Evolutionary conservation across 768 basidiomycete genomes (phyloP), one percentile per base, ranked within the genome.

Genomic region (Pluteus cervinus): DNA sequence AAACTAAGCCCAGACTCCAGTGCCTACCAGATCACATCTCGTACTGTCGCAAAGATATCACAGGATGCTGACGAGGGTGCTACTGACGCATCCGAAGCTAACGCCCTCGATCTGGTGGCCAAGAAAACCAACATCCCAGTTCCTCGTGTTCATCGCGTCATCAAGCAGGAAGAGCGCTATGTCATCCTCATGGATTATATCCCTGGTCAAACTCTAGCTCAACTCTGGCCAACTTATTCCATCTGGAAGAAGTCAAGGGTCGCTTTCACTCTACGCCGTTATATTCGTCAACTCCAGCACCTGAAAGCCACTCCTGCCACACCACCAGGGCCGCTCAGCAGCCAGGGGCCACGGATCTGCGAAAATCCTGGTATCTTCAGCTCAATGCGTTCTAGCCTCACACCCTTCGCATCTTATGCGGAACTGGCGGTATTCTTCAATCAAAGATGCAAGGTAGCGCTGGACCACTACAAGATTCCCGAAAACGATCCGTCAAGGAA

Each of bases 91-190:
- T n/a, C n/a, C n/a, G n/a, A n/a, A n/a, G n/a, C n/a, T n/a, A n/a
- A n/a, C n/a, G n/a, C n/a, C n/a, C n/a, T n/a, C n/a, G n/a, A n/a
- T n/a, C n/a, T n/a, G n/a, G n/a, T n/a, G n/a, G n/a, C n/a, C n/a
- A n/a, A n/a, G n/a, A n/a, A n/a, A n/a, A 49, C 50, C 4, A 40
- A 41, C 11, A 51, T 51, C n/a, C 50, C 48, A 9, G 46, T 51
- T n/a, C 44, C 50, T 16, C 45, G 50, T 4, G 36, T 52, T 15
- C 40, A 30, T 4, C 43, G 41, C 2, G 36, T 46, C 14, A 24
- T 45, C 3, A 40, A 53, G 24, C 33, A 12, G 14, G n/a, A 45
- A 32, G 24, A 24, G 20, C 25, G 36, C 6, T 36, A 36, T 21
- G 34, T 37, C 6, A 44, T 52, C 26, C 23, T 52, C 31, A 44